Evolutionary conservation across 2,329 filamentous ascomycete genomes (phyloP).

Genomic region (Fusarium incarnatum): DNA sequence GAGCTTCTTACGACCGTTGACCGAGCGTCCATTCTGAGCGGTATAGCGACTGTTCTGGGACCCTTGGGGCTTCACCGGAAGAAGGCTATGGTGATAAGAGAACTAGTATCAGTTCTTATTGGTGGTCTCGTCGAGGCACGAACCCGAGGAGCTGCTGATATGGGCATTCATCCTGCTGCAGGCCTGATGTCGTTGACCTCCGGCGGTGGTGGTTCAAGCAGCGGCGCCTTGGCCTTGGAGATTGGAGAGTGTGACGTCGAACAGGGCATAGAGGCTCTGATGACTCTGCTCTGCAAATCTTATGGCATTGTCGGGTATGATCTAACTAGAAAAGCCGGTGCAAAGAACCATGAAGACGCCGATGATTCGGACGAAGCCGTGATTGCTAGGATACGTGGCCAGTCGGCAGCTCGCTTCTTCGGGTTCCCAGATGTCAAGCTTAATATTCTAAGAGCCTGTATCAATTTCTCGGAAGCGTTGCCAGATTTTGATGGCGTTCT

Average conservation of each 20-base stretch:
- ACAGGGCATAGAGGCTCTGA: conserved; percentile 71
- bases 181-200: conserved; percentile 80
- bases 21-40: conserved; percentile 81
- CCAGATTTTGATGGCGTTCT: conserved; percentile 93
- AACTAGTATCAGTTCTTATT: conserved; percentile 85
- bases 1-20: conserved; percentile 79
- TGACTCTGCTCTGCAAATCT: conserved; percentile 69
- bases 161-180: conserved; percentile 93
- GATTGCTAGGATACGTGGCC: conserved; percentile 68
- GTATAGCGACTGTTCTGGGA: conserved; percentile 87
- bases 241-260: conserved; percentile 74
- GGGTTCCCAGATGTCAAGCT: conserved; percentile 85
- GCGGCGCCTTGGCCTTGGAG: conserved; percentile 67
- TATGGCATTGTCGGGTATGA: conserved; percentile 72
- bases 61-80: conserved; percentile 85
- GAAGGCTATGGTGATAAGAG: conserved; percentile 88
- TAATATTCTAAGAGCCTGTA: conserved; percentile 87
- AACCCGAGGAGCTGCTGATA: conserved; percentile 93
- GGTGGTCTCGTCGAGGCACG: conserved; percentile 89
- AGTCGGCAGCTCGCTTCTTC: conserved; percentile 72
- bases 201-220: conserved; percentile 59
- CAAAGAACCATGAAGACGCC: conserved; percentile 38
- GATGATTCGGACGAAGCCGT: conserved; percentile 65
- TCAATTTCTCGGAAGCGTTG: conserved; percentile 92
- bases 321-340: conserved; percentile 45